Percentiles rank a stretch among this genome's conserved stretches.
Evolutionary conservation across 306 rosid genomes (phyloP).

Genomic region (Neltuma alba): DNA sequence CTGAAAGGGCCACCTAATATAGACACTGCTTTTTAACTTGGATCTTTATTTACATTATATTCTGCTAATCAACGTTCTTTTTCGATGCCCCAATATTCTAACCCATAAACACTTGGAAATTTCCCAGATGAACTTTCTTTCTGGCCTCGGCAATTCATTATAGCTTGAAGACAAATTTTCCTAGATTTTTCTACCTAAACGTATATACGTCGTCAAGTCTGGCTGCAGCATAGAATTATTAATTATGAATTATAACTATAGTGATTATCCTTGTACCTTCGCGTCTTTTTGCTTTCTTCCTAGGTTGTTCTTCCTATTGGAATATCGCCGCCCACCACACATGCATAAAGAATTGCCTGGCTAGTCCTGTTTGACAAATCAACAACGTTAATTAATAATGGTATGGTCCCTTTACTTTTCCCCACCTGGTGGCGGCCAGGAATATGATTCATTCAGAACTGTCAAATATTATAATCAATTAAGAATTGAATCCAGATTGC

Average conservation of each 20-base stretch:
- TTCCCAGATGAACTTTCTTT: background rate
- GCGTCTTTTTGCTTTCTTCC: background rate
- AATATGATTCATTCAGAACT: background rate
- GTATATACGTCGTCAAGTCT: background rate
- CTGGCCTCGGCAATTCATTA: background rate
- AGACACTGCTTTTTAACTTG: background rate
- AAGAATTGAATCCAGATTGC: background rate
- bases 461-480: background rate
- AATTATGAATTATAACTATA: background rate
- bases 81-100: background rate
- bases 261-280: background rate
- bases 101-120: background rate
- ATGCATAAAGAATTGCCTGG: background rate
- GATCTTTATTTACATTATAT: background rate
- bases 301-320: background rate
- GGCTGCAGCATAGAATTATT: background rate
- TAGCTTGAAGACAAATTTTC: background rate
- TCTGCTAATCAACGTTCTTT: background rate
- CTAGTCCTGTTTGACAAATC: background rate
- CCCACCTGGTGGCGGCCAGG: background rate
- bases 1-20: background rate
- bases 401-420: background rate
- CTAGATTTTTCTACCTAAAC: background rate
- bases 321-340: background rate
- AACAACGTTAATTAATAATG: background rate